Evolutionary conservation across 1,284 basidiomycete genomes (phyloP).

Genomic region (Inonotus hispidus): DNA sequence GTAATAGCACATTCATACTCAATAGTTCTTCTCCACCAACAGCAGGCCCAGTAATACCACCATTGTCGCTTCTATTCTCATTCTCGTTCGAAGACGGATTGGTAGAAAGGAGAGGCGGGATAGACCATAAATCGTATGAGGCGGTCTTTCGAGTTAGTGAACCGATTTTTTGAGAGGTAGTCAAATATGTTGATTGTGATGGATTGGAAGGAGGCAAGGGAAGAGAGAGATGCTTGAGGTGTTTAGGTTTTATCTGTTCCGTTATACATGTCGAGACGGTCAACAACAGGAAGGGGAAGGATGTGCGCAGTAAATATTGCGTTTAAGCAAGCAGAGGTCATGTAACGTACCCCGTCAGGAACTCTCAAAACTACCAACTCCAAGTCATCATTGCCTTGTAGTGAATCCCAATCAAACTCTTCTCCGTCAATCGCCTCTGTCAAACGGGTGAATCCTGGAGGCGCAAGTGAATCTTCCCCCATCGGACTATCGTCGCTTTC

Average conservation of each 20-base stretch:
- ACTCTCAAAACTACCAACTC: conserved; percentile 69
- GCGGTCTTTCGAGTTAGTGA: conserved; percentile 45
- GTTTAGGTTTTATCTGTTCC: conserved; percentile 56
- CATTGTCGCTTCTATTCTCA: conserved; percentile 35
- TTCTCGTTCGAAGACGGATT: neutral
- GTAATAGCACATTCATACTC: conserved; percentile 54
- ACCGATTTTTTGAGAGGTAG: conserved; percentile 38
- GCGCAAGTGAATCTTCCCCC: neutral
- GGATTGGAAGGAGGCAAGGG: conserved; percentile 27
- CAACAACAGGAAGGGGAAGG: neutral
- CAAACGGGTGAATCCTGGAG: neutral
- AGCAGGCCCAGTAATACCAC: conserved; percentile 23
- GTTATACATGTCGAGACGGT: neutral
- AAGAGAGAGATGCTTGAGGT: conserved; percentile 48
- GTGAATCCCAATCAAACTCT: conserved; percentile 61
- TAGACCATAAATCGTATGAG: conserved; percentile 59
- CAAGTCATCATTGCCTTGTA: conserved; percentile 48
- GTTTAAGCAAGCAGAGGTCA: neutral
- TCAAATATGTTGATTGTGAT: neutral
- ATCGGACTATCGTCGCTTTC: neutral
- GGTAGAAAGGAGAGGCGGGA: conserved; percentile 25
- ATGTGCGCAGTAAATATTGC: neutral
- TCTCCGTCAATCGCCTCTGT: conserved; percentile 36
- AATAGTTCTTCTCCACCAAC: conserved; percentile 59
- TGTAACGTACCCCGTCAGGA: conserved; percentile 52